Percentiles rank a stretch among this genome's conserved stretches.
These are phyloP conservation scores for Phialocephala sp. DNA, from an alignment of 2,329 filamentous ascomycete genomes.

Conservation along the genomic window DNA sequence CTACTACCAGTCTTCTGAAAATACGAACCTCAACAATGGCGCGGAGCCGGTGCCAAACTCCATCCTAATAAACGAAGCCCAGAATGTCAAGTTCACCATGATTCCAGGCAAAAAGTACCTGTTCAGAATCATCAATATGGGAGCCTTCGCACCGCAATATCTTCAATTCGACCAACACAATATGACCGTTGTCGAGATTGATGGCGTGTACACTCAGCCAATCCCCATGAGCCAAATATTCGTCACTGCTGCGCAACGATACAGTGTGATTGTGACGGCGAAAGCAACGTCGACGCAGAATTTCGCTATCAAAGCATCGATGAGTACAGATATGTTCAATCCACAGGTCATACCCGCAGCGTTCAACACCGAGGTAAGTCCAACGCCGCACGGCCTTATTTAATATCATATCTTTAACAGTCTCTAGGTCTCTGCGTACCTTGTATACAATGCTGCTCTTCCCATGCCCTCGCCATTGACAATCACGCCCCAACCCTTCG, in stretches of 20 bases:
- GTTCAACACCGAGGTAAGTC: slow-evolving; percentile 68
- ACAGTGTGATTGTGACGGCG: slow-evolving; percentile 51
- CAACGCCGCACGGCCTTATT: slow-evolving; percentile 41
- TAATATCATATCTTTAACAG: not conserved
- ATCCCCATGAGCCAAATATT: slow-evolving; percentile 49
- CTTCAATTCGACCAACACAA: slow-evolving; percentile 33
- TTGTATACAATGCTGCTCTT: slow-evolving; percentile 58
- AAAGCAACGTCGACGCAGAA: slow-evolving; percentile 46
- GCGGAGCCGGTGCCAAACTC: slow-evolving; percentile 29
- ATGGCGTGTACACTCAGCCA: slow-evolving; percentile 49
- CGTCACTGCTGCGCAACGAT: slow-evolving; percentile 53
- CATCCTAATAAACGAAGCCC: slow-evolving; percentile 28
- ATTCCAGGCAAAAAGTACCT: slow-evolving; percentile 30
- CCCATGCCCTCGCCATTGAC: slow-evolving; percentile 46
- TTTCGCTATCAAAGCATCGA: slow-evolving; percentile 31
- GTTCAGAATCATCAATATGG: slow-evolving; percentile 33
- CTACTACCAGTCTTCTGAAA: slow-evolving; percentile 26
- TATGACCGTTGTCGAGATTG: slow-evolving; percentile 54
- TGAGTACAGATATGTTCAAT: slow-evolving; percentile 63
- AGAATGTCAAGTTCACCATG: slow-evolving; percentile 31
- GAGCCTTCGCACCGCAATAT: slow-evolving; percentile 27
- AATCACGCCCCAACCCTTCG: slow-evolving; percentile 17
- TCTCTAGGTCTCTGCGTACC: slow-evolving; percentile 43
- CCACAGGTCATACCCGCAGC: slow-evolving; percentile 56
- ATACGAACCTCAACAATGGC: slow-evolving; percentile 44